phyloP scores from a whole-genome alignment of 495 filamentous ascomycete genomes.

The Aspergillus conjunctus region DNA sequence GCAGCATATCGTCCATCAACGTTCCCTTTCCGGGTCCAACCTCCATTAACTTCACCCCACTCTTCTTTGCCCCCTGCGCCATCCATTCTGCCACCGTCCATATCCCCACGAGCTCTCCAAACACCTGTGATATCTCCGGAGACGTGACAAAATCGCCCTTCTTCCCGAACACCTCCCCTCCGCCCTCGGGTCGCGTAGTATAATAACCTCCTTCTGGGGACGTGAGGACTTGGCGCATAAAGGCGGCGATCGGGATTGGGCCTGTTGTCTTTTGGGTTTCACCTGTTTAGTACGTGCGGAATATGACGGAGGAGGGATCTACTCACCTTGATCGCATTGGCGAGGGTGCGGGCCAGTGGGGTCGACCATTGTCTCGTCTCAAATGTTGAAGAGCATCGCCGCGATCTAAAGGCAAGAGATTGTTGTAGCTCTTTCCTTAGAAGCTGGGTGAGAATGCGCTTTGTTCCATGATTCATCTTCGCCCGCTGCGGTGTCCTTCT shows the following conservation, averaged over 20 bases:
- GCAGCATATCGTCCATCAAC: constrained; percentile 93
- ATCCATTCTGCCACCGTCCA: constrained; percentile 98
- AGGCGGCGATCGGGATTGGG: constrained; percentile 86
- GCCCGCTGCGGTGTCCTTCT: background rate
- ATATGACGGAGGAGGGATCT: background rate
- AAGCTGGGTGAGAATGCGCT: constrained; percentile 38
- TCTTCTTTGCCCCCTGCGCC: constrained; percentile 70
- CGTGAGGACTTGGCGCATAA: constrained; percentile 98
- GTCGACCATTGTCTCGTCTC: constrained; percentile 75
- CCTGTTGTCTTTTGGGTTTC: constrained; percentile 64
- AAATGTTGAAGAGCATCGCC: constrained; percentile 42
- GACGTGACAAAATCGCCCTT: constrained; percentile 96
- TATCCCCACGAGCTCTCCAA: constrained; percentile 89
- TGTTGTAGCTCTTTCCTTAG: constrained; percentile 30
- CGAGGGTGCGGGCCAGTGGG: constrained; percentile 80
- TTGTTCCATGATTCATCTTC: constrained; percentile 39
- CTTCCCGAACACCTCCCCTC: constrained; percentile 80
- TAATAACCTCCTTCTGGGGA: constrained; percentile 93
- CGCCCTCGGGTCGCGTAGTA: constrained; percentile 62
- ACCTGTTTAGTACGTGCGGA: constrained; percentile 26
- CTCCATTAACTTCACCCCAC: constrained; percentile 84
- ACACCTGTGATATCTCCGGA: constrained; percentile 95
- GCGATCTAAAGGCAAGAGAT: constrained; percentile 19
- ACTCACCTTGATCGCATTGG: constrained; percentile 75
- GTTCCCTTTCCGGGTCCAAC: constrained; percentile 94